A percentile compares a stretch with the other conserved stretches of the same genome.
Conservation (phyloP, 257 asterid genomes). For the Nyctanthes arbortristis region DNA sequence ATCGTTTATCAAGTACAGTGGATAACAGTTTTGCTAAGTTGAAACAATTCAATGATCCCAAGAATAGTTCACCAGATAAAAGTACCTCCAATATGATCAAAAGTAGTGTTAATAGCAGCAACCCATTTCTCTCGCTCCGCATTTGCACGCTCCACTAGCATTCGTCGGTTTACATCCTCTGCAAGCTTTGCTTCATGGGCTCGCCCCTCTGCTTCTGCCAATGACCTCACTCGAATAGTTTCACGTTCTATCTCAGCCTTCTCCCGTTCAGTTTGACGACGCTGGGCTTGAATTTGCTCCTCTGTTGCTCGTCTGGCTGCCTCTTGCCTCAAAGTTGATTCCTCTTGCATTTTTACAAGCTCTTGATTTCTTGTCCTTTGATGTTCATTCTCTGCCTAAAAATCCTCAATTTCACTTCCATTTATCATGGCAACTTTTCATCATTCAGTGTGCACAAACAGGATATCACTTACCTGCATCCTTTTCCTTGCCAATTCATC, state of each 20-base stretch:
- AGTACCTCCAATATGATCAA: slow-evolving; percentile 93
- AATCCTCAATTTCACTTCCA: slow-evolving; percentile 17
- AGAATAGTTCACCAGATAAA: slow-evolving; percentile 4
- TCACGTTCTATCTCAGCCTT: slow-evolving; percentile 89
- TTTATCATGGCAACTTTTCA: slow-evolving; percentile 1
- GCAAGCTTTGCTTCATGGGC: slow-evolving; percentile 94
- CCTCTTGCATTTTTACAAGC: slow-evolving; percentile 95
- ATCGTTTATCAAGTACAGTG: neutral
- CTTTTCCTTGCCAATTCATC: slow-evolving; percentile 95
- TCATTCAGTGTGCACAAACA: slow-evolving; percentile 11
- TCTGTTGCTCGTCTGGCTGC: slow-evolving; percentile 93
- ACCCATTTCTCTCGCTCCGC: slow-evolving; percentile 98
- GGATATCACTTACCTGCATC: slow-evolving; percentile 66
- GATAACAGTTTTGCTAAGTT: neutral
- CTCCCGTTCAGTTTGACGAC: slow-evolving; percentile 81
- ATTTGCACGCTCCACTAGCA: slow-evolving; percentile 79
- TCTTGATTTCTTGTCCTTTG: slow-evolving; percentile 89
- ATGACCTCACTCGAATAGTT: slow-evolving; percentile 69
- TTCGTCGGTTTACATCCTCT: slow-evolving; percentile 83
- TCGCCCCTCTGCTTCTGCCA: slow-evolving; percentile 96
- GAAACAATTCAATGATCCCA: neutral
- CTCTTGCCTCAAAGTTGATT: slow-evolving; percentile 88
- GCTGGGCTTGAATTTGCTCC: slow-evolving; percentile 95
- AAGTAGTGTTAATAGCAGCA: slow-evolving; percentile 87
- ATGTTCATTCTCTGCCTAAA: slow-evolving; percentile 86